Evolutionary conservation across 2,329 filamentous ascomycete species (phyloP).

Genomic region (Periconia sp.): DNA sequence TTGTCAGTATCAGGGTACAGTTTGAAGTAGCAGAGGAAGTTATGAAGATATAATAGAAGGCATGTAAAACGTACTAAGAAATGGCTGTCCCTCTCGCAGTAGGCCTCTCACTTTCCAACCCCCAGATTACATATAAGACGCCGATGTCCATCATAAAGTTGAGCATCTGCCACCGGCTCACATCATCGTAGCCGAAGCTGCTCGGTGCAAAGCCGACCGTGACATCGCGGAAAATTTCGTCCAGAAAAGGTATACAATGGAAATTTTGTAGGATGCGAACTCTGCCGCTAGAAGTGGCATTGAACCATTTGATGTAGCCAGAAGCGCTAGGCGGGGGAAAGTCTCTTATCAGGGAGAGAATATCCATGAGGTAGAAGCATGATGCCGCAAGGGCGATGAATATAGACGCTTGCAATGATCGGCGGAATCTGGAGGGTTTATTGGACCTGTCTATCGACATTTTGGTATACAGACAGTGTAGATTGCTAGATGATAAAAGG

Average conservation of each 20-base stretch:
- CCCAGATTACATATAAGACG: slow-evolving; percentile 11
- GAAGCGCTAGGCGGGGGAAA: slow-evolving; percentile 10
- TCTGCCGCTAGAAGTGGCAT: slow-evolving; percentile 2
- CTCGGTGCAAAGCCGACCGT: slow-evolving; percentile 20
- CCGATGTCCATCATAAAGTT: slow-evolving; percentile 16
- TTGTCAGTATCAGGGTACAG: neutral
- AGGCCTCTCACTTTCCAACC: slow-evolving; percentile 10
- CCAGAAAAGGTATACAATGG: slow-evolving; percentile 13
- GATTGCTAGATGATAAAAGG: too few species aligned
- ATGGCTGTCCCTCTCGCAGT: slow-evolving; percentile 3
- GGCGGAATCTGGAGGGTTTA: neutral
- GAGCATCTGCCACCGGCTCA: slow-evolving; percentile 19
- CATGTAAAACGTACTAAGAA: slow-evolving; percentile 15
- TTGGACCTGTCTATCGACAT: too few species aligned
- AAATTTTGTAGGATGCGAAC: slow-evolving; percentile 16
- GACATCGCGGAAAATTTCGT: slow-evolving; percentile 15
- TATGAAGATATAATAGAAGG: neutral
- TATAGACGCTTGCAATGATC: slow-evolving; percentile 5
- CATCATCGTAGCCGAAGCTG: slow-evolving; percentile 15
- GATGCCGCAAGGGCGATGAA: slow-evolving; percentile 11
- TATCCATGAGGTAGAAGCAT: slow-evolving; percentile 16
- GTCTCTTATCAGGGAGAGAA: slow-evolving; percentile 9
- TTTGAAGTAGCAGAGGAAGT: neutral
- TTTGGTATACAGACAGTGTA: too few species aligned
- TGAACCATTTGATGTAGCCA: slow-evolving; percentile 8